A percentile compares a stretch with the other conserved stretches of the same genome.
Evolutionary conservation across 768 basidiomycete genomes (phyloP).

Genomic region (Tylopilus sp.): DNA sequence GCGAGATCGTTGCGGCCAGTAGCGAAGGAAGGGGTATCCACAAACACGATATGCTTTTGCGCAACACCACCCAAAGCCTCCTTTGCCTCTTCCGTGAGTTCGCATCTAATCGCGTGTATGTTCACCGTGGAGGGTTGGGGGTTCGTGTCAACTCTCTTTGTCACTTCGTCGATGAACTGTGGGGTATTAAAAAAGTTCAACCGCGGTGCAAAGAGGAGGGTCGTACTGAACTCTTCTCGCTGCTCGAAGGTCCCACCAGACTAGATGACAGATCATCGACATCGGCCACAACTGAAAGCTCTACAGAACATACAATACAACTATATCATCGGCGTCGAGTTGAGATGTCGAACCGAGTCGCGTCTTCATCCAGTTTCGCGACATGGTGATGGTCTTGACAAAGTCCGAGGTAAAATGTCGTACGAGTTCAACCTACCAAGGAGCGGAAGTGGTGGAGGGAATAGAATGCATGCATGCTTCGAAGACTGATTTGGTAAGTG

Average conservation of each 20-base stretch:
- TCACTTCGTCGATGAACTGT: constrained; percentile 9
- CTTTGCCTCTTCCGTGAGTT: no score
- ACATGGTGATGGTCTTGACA: no score
- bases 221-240: constrained; percentile 19
- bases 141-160: neutral
- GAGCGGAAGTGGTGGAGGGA: no score
- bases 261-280: constrained; percentile 2
- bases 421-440: no score
- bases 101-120: constrained; percentile 13
- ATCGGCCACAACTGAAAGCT: no score
- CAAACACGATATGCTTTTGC: constrained; percentile 14
- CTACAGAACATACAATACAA: constrained; percentile 15
- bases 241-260: constrained; percentile 17
- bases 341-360: neutral
- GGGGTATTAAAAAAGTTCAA: neutral
- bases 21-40: constrained; percentile 22
- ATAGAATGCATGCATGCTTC: no score
- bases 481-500: no score
- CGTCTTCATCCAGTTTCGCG: neutral
- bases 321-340: constrained; percentile 10
- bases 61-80: neutral
- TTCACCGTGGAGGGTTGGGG: neutral
- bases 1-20: neutral
- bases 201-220: neutral
- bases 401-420: no score